phyloP scores from a whole-genome alignment of 1,284 basidiomycete species.

The Apiotrichum veenhuisii region DNA sequence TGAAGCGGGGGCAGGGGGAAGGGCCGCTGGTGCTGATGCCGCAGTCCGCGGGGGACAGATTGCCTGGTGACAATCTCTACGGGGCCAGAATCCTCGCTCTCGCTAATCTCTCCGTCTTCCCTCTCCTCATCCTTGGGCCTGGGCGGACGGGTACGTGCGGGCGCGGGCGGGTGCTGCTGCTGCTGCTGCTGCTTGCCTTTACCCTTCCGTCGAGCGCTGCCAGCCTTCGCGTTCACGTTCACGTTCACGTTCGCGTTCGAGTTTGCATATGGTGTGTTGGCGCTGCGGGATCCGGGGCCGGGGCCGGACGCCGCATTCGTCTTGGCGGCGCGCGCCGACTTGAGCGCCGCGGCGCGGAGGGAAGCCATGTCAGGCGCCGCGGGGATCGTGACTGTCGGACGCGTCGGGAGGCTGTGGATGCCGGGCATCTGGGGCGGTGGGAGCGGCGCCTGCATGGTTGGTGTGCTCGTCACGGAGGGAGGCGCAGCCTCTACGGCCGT shows the following conservation, averaged over 20 bases:
- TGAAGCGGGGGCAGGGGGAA: neutral
- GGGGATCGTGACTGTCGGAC: neutral
- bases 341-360: constrained; percentile 11
- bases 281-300: no score
- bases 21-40: neutral
- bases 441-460: neutral
- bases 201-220: no score
- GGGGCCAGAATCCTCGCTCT: constrained; percentile 1
- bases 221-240: no score
- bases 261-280: no score
- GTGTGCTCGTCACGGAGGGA: neutral
- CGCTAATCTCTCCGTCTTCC: constrained; percentile 21
- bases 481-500: neutral
- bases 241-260: neutral
- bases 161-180: no score
- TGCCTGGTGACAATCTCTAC: neutral
- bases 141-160: no score
- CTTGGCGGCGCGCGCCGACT: constrained; percentile 6
- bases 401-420: neutral
- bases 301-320: neutral
- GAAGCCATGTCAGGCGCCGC: constrained; percentile 6
- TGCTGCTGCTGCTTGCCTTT: no score
- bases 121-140: neutral
- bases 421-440: neutral
- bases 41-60: neutral